Evolutionary conservation across 2,329 filamentous ascomycete species (phyloP).

Genomic region (Lizonia empirigonia): DNA sequence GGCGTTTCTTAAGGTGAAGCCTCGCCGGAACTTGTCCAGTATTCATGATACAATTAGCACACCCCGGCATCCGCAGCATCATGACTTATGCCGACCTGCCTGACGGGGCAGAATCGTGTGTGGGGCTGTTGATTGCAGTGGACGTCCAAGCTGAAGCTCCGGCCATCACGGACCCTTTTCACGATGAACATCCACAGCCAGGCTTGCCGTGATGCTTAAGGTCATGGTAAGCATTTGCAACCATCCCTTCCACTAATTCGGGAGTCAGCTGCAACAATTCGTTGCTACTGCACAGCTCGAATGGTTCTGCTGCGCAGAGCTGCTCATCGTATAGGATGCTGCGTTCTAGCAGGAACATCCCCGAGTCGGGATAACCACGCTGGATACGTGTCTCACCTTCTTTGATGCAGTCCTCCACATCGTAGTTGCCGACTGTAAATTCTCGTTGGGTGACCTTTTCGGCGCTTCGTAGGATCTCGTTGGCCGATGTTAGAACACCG

Average conservation of each 20-base stretch:
- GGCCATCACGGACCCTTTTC: conserved; percentile 1
- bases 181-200: conserved; percentile 44
- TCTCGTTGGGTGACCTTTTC: conserved; percentile 34
- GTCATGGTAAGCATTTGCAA: conserved; percentile 26
- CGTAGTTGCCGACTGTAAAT: conserved; percentile 41
- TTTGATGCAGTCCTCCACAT: conserved; percentile 42
- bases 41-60: conserved; percentile 6
- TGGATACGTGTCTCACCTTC: conserved; percentile 46
- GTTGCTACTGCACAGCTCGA: conserved; percentile 34
- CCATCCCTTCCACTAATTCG: conserved; percentile 28
- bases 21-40: too few species aligned
- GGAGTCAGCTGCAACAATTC: conserved; percentile 20
- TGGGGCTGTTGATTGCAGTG: conserved; percentile 12
- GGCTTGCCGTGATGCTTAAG: conserved; percentile 32
- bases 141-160: background rate
- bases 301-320: conserved; percentile 31
- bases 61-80: background rate
- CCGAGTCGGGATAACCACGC: conserved; percentile 47
- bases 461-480: conserved; percentile 39
- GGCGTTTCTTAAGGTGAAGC: background rate
- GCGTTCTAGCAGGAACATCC: conserved; percentile 48
- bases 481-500: conserved; percentile 39
- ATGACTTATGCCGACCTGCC: conserved; percentile 9
- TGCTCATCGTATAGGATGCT: conserved; percentile 46
- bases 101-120: conserved; percentile 2